Evolutionary conservation across 2,329 filamentous ascomycete species (phyloP).

Genomic region (Neonectria faginata): DNA sequence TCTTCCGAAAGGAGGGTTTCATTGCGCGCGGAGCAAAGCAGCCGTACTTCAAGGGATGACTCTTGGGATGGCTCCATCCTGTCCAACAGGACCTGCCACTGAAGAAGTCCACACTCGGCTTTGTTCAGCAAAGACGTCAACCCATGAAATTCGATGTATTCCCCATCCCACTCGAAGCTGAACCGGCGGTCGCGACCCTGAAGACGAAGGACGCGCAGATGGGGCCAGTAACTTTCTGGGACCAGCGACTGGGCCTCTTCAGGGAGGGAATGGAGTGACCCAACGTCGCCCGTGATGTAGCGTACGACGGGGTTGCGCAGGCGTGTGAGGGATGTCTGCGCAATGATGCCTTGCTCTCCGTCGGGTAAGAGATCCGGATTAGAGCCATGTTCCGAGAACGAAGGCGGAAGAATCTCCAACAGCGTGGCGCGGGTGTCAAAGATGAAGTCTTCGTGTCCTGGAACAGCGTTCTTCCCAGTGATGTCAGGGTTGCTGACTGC

Average conservation of each 20-base stretch:
- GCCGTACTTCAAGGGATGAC: slow-evolving; percentile 39
- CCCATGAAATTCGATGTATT: slow-evolving; percentile 53
- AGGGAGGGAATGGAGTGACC: slow-evolving; percentile 53
- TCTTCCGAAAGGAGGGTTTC: slow-evolving; percentile 18
- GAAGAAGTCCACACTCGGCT: slow-evolving; percentile 47
- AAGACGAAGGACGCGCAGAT: slow-evolving; percentile 52
- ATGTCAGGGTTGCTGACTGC: slow-evolving; percentile 49
- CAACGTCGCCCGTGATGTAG: slow-evolving; percentile 58
- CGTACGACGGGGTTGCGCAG: slow-evolving; percentile 58
- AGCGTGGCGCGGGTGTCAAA: slow-evolving; percentile 52
- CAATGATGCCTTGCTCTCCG: slow-evolving; percentile 53
- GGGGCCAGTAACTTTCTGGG: slow-evolving; percentile 34
- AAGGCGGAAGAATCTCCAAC: slow-evolving; percentile 52
- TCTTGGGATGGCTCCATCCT: slow-evolving; percentile 44
- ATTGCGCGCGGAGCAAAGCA: slow-evolving; percentile 40
- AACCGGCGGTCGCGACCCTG: slow-evolving; percentile 56
- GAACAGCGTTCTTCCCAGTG: slow-evolving; percentile 23
- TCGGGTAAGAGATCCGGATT: slow-evolving; percentile 38
- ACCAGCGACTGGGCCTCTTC: slow-evolving; percentile 30
- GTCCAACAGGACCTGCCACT: slow-evolving; percentile 57
- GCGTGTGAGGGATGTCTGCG: slow-evolving; percentile 56
- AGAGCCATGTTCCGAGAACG: slow-evolving; percentile 17
- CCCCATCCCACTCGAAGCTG: slow-evolving; percentile 57
- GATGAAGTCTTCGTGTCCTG: slow-evolving; percentile 50
- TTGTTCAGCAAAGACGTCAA: slow-evolving; percentile 44